Evolutionary conservation across 257 asterid species (phyloP), one percentile per base, ranked within the genome.

Genomic region (Nicotiana paniculata): DNA sequence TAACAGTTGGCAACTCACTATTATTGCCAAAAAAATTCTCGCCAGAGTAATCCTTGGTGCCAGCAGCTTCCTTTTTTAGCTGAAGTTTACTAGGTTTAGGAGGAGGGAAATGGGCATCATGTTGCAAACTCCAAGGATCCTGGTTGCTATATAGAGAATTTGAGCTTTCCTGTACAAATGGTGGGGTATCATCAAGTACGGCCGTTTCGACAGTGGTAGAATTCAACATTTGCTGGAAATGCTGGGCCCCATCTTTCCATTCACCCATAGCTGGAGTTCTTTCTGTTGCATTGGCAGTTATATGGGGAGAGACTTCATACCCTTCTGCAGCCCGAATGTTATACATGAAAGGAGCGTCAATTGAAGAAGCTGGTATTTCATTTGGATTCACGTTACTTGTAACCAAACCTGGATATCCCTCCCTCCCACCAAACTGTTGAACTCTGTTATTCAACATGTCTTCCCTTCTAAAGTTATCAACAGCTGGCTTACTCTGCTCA

Each of bases 61-160:
- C 90, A 18, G 86, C 81, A 82, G 84, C 76, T 26, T 94, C 99
- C 89, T 87, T 93, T 81, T 86, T 91, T 13, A 87, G 65, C 86
- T 89, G 97, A 87, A 89, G 80, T 86, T 90, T 93, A 92, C 85
- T 91, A 54, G 97, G 97, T 74, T 69, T 88, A 43, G 97, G 98
- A 80, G 97, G 97, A 79, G 97, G 97, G 77, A 90, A 90, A 65
- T 90, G 95, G 81, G 88, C 79, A 77, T 94, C 98, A 39, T 84
- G 82, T 77, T 81, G 87, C 88, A 93, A 61, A 88, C 81, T 91
- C 97, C 98, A 96, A 72, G 96, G 97, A 85, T 96, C 99, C 88
- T 90, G 97, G 85, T 91, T 86, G 85, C 92, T 86, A 85, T 91
- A 93, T 58, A 92, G 83, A 26, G 97, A 92, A 78, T 89, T 81